phyloP scores from a whole-genome alignment of 495 filamentous ascomycete species.

The Daldinia caldariorum region DNA sequence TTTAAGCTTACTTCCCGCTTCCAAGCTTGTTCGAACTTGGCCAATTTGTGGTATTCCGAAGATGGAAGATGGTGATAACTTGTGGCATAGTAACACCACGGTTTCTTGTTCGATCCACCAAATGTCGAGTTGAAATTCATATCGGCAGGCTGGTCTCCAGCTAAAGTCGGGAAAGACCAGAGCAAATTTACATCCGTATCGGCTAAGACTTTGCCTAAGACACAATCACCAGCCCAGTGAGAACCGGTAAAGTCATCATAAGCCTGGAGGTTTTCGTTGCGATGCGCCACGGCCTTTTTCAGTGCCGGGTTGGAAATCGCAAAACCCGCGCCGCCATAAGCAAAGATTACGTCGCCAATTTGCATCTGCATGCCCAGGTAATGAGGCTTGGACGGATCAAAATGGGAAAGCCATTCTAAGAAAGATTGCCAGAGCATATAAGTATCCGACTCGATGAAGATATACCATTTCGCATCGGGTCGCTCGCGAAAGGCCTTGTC shows the following conservation, averaged over 20 bases:
- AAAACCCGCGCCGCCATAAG: constrained; percentile 65
- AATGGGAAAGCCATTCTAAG: constrained; percentile 58
- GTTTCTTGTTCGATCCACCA: constrained; percentile 52
- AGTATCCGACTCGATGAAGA: constrained; percentile 72
- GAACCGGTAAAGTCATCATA: constrained; percentile 49
- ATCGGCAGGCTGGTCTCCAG: constrained; percentile 52
- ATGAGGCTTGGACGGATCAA: constrained; percentile 55
- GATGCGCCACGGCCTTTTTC: constrained; percentile 50
- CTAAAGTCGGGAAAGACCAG: constrained; percentile 58
- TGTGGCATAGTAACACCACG: constrained; percentile 62
- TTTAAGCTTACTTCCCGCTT: constrained; percentile 48
- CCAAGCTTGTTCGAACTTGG: constrained; percentile 59
- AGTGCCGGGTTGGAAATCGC: constrained; percentile 62
- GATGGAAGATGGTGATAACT: constrained; percentile 61
- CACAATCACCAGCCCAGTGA: constrained; percentile 66
- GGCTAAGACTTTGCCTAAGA: constrained; percentile 59
- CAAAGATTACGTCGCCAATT: constrained; percentile 55
- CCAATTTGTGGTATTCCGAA: constrained; percentile 55
- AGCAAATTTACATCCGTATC: constrained; percentile 54
- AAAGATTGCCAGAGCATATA: constrained; percentile 68
- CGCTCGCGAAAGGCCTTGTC: constrained; percentile 57
- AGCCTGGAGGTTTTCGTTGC: constrained; percentile 37
- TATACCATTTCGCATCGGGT: constrained; percentile 68
- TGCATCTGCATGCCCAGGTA: constrained; percentile 63
- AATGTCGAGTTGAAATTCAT: constrained; percentile 57